Percentiles rank a stretch among this genome's conserved stretches.
Evolutionary conservation across 345 rosid species (phyloP).

Genomic region (Litchi chinensis): DNA sequence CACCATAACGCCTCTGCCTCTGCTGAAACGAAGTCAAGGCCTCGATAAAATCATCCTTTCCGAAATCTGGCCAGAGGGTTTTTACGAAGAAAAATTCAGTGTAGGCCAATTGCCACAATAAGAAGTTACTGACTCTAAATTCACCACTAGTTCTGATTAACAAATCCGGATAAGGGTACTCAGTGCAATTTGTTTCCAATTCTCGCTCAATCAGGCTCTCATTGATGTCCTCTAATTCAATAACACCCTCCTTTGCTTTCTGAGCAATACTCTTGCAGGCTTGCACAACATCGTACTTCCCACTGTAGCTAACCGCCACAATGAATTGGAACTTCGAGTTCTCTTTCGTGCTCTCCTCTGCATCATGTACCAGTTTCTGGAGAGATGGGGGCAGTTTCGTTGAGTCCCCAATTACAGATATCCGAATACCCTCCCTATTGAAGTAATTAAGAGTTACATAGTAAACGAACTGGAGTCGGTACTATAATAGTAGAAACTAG

Average conservation of each 20-base stretch:
- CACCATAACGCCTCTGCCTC: constrained; percentile 73
- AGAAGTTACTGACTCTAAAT: constrained; percentile 77
- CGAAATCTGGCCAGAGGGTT: constrained; percentile 83
- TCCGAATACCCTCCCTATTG: constrained; percentile 47
- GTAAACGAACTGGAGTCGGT: neutral
- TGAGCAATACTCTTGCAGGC: constrained; percentile 66
- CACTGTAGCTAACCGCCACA: constrained; percentile 78
- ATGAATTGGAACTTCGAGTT: constrained; percentile 61
- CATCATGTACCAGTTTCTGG: constrained; percentile 33
- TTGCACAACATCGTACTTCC: constrained; percentile 66
- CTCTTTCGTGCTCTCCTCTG: constrained; percentile 51
- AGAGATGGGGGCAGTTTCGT: constrained; percentile 58
- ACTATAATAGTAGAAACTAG: neutral
- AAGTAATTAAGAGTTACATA: neutral
- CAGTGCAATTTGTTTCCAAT: constrained; percentile 60
- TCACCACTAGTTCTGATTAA: constrained; percentile 81
- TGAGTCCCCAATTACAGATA: constrained; percentile 68
- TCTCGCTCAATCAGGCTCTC: constrained; percentile 67
- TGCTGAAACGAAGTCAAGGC: constrained; percentile 70
- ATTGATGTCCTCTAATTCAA: constrained; percentile 52
- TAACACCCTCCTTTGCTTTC: constrained; percentile 49
- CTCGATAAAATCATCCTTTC: constrained; percentile 52
- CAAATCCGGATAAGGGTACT: constrained; percentile 69
- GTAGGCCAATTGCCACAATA: constrained; percentile 82
- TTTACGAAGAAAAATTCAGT: constrained; percentile 72